Evolutionary conservation across 2,329 filamentous ascomycete genomes (phyloP), one percentile per base, ranked within the genome.

Genomic region (Pseudocercospora vitis): DNA sequence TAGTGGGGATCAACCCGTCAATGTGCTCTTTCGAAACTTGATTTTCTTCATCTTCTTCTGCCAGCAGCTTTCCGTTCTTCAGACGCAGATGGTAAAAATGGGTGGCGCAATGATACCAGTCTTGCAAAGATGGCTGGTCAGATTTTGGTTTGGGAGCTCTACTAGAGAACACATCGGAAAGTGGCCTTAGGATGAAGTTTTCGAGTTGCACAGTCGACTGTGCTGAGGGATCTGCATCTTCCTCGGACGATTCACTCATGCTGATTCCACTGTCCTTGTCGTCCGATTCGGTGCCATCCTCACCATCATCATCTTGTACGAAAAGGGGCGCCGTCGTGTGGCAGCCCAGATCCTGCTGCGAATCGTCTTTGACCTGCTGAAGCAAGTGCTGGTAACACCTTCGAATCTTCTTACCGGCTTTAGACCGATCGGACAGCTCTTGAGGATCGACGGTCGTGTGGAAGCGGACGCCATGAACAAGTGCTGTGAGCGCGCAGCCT

Each of bases 381-480:
- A 70, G 44, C 11, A 68, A 54, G 18, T 56, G 51, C 5, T 57
- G 48, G 42, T 68, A 68, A 21, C 63, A 48, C 21, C 57, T 56
- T 14, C 59, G 44, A 4, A 60, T 57, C 33, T 55, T 56, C 37
- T 58, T 61, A 3, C 57, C 52, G 7, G 58, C 50, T 12, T 60
- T 61, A 2, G 53, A 53, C 19, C 58, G 46, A 50, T 57, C 57
- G 37, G 62, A 45, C 9, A 69, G 51, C 11, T 62, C 53, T 14
- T 57, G 50, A 2, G 56, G 51, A 12, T 70, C 64, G n/a, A 65
- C 64, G 35, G 68, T 65, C 40, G 69, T 56, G 56, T 71, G 68
- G 21, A 68, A 69, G 7, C 68, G 62, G 5, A 62, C 53, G n/a
- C 63, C 59, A 48, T 67, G 62, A 23, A 64, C 57, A n/a, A 65